Evolutionary conservation across 768 basidiomycete genomes (phyloP).

Genomic region (Podaxis sp.): DNA sequence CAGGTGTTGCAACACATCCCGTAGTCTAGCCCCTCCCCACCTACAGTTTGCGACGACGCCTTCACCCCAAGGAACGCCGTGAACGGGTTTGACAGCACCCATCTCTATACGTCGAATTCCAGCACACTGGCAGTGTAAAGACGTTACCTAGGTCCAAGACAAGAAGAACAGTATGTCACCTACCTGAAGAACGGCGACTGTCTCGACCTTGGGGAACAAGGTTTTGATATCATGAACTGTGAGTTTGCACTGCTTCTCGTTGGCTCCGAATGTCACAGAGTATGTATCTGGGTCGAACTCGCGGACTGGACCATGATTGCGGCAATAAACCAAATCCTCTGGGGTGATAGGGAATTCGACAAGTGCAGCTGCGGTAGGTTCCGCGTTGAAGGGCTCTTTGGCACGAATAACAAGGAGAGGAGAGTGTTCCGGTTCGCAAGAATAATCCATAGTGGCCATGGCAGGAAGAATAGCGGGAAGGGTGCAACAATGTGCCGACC

Average conservation of each 20-base stretch:
- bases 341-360: slow-evolving; percentile 63
- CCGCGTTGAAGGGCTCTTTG: slow-evolving; percentile 65
- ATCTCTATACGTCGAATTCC: slow-evolving; percentile 69
- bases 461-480: slow-evolving; percentile 5
- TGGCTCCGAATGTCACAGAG: slow-evolving; percentile 36
- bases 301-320: slow-evolving; percentile 66
- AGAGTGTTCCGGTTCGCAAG: slow-evolving; percentile 49
- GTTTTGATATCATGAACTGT: slow-evolving; percentile 39
- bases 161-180: slow-evolving; percentile 14
- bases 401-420: slow-evolving; percentile 42
- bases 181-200: slow-evolving; percentile 59
- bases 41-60: slow-evolving; percentile 69
- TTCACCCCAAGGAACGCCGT: slow-evolving; percentile 63
- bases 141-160: no score
- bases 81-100: slow-evolving; percentile 53
- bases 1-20: slow-evolving; percentile 49
- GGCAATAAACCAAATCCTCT: slow-evolving; percentile 61
- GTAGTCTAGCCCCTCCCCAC: slow-evolving; percentile 62
- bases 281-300: slow-evolving; percentile 48
- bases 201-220: slow-evolving; percentile 36
- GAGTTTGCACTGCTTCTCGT: slow-evolving; percentile 30
- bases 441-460: slow-evolving; percentile 39
- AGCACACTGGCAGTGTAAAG: slow-evolving; percentile 42
- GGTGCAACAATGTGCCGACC: neutral
- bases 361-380: slow-evolving; percentile 54